A percentile compares a stretch with the other conserved stretches of the same genome.
These are phyloP conservation scores for Musa itinerans DNA, from an alignment of 176 grass and related monocot species.

Conservation along the genomic window DNA sequence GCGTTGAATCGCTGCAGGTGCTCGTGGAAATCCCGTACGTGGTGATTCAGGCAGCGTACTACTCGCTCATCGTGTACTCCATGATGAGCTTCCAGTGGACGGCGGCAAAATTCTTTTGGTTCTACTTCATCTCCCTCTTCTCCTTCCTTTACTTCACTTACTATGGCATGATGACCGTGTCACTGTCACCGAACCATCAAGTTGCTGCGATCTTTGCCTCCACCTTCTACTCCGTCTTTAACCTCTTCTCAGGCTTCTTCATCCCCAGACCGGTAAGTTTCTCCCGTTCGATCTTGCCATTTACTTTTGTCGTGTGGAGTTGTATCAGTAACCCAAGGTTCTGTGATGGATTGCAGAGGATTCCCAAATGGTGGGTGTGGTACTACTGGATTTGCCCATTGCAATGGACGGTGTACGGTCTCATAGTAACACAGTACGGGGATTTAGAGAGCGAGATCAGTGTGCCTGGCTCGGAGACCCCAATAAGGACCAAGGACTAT, in stretches of 20 bases:
- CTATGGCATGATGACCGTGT: constrained; percentile 64
- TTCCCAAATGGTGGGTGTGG: constrained; percentile 78
- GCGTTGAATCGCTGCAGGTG: constrained; percentile 33
- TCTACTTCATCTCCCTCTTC: constrained; percentile 58
- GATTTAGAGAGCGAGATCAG: constrained; percentile 39
- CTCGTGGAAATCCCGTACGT: constrained; percentile 74
- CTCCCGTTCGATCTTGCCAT: neutral
- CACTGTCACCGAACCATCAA: constrained; percentile 44
- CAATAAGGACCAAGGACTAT: constrained; percentile 31
- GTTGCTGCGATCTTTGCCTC: constrained; percentile 56
- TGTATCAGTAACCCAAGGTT: neutral
- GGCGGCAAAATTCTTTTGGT: constrained; percentile 64
- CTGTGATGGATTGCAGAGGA: constrained; percentile 31
- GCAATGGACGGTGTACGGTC: constrained; percentile 73
- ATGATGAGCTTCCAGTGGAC: constrained; percentile 67
- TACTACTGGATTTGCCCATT: constrained; percentile 68
- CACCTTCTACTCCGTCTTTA: constrained; percentile 49
- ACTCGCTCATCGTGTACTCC: constrained; percentile 42
- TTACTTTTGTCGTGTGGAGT: neutral
- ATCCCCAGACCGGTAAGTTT: constrained; percentile 47
- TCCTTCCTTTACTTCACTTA: constrained; percentile 68
- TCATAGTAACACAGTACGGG: constrained; percentile 69
- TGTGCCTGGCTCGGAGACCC: constrained; percentile 28
- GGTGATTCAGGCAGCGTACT: constrained; percentile 38
- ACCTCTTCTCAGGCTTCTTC: constrained; percentile 71